Base-by-base conservation (phyloP, 2,329 filamentous ascomycete genomes). In the Diplodia corticola region DNA sequence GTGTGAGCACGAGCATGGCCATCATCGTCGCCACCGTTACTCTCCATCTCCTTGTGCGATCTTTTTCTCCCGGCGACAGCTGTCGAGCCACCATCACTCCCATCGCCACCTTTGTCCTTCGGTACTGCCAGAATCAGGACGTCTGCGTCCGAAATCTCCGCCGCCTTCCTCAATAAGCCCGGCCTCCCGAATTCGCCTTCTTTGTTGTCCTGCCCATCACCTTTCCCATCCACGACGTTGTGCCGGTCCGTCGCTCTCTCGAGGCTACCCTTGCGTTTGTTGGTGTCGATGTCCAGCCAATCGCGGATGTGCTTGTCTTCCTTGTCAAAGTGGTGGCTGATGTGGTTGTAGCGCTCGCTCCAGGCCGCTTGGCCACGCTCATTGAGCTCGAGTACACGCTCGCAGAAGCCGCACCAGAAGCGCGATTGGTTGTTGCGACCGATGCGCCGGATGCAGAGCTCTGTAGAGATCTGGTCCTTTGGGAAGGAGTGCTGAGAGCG, bases 361-460 rank as follows among this genome's bases (percentile, higher is more conserved):
- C 85, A 86, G 0, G 87, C 86, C 26, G 84, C 84, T 1, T 82
- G 74, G 4, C 84, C 82, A 37, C 79, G 78, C 24, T 80, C 79
- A 35, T 79, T 73, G 33, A 88, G 80, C n/a, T 80, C 55, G 2
- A 92, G 79, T 22, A 88, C 81, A 20, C 78, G 72, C 17, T 79
- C 73, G 75, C 92, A 97, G 75, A 97, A 96, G 0, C 93, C 93
- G 73, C 93, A 97, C 93, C 93, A 97, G 77, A 92, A 97, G 5
- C 84, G 81, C 2, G 80, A 78, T 69, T 89, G 86, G 33, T 84
- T 86, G 67, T 90, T 88, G 15, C 85, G 81, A 0, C 89, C 89
- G 30, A 91, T 85, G 6, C 85, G 85, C 69, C 86, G 86, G 5
- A 76, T 79, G 30, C 84, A 81, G 1, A 87, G 72, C 66, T 82